Conservation (phyloP, 108 stramenopile genomes). For the Epithemia pelagica region DNA sequence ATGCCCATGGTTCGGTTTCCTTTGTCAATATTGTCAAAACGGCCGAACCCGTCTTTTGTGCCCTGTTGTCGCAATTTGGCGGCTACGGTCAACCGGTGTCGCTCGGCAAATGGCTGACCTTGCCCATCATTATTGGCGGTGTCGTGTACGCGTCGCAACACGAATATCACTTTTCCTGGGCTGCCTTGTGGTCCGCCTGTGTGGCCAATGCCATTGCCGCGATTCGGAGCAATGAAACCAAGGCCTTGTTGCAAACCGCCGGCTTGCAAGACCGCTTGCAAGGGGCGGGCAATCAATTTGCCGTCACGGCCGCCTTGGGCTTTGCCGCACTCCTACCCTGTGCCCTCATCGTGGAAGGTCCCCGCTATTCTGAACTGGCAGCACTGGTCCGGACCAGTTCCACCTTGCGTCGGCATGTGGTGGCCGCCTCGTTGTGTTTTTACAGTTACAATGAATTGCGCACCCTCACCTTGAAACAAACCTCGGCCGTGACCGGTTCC, state of each 20-base stretch:
- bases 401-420: background rate
- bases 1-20: background rate
- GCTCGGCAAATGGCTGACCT: background rate
- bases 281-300: background rate
- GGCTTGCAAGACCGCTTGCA: background rate
- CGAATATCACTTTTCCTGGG: background rate
- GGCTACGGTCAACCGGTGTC: background rate
- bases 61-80: background rate
- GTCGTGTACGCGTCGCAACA: background rate
- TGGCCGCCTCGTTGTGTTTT: background rate
- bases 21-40: conserved; percentile 1
- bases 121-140: background rate
- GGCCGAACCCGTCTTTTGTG: background rate
- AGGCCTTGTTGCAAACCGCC: background rate
- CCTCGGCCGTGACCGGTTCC: background rate
- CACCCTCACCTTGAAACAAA: background rate
- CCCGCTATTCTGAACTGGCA: background rate
- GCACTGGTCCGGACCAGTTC: background rate
- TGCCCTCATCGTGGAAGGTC: background rate
- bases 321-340: background rate
- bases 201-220: background rate
- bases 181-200: background rate
- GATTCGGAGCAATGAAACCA: background rate
- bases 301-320: background rate
- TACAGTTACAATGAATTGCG: background rate